Base-by-base conservation (phyloP, 495 filamentous ascomycete genomes). In the Aspergillus avenaceus region DNA sequence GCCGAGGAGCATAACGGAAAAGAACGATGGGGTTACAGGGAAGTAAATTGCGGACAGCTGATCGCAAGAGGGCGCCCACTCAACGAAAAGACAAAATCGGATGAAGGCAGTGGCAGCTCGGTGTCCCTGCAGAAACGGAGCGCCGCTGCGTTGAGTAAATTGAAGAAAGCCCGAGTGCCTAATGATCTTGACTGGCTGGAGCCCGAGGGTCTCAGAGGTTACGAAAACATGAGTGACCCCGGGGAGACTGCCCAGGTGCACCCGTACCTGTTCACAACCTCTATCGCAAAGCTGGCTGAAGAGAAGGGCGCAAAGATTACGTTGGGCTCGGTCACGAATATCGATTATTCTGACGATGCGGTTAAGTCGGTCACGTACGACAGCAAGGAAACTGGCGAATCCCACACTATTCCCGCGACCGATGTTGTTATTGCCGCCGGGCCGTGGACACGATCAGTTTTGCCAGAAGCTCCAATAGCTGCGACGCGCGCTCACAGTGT, bases 201-300 rank as follows among this genome's bases (percentile, higher is more conserved):
- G 47, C 70, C 79, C 9, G 82, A 86, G 5, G 65, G 82, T 24
- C 58, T 95, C 14, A 72, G 72, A 27, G 72, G 75, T 12, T 98
- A 96, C 59, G 84, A 88, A 31, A 82, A 85, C 59, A 96, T 97
- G 90, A 90, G 90, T 7, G 72, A 76, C 4, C 85, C 86, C 0
- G 80, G 79, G 4, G 85, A 83, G 31, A 97, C 93, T 2, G 89
- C 93, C 2, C 93, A 97, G 64, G 93, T 97, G 5, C 93, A 97
- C 65, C 93, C 93, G 2, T 90, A 88, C 60, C 83, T 87, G 19
- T 97, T 98, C 58, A 98, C 92, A 3, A 96, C 82, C 0, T 78
- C 87, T 3, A 93, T 98, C 63, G 88, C 90, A 9, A 77, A 80
- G 29, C 76, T 98, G 14, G 90, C 92, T 8, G 74, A 78, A 50